Percentiles rank a stretch among this genome's conserved stretches.
phyloP scores from a whole-genome alignment of 148 eudicot genomes.

The Chenopodium album region DNA sequence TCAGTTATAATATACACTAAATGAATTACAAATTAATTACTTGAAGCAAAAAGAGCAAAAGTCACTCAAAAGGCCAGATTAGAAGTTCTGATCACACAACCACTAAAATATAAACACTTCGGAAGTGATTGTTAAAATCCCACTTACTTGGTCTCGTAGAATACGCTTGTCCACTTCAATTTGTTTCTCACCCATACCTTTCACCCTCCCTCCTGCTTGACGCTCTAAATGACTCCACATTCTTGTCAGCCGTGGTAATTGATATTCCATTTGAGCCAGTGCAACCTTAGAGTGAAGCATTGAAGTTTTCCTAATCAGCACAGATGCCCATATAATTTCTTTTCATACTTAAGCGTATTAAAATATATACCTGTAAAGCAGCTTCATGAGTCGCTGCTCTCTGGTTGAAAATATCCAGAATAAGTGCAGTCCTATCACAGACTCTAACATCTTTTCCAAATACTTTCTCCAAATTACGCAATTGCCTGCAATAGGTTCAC shows the following conservation, averaged over 20 bases:
- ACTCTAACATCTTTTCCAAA: conserved; percentile 93
- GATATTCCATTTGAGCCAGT: conserved; percentile 97
- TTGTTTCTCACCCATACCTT: conserved; percentile 99
- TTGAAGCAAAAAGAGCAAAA: background rate
- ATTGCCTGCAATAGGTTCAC: conserved; percentile 49
- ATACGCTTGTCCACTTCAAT: conserved; percentile 99
- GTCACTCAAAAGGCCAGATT: background rate
- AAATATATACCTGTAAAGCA: conserved; percentile 66
- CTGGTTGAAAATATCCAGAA: conserved; percentile 92
- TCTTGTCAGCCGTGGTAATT: conserved; percentile 83
- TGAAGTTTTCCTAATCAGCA: conserved; percentile 10
- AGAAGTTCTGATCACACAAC: no score
- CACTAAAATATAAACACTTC: background rate
- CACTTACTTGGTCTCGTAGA: conserved; percentile 80
- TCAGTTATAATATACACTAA: background rate
- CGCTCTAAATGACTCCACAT: conserved; percentile 99
- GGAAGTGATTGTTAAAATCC: conserved; percentile 9
- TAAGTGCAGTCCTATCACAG: conserved; percentile 96
- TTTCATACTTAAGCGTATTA: background rate
- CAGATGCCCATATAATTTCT: background rate
- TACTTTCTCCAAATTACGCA: conserved; percentile 85
- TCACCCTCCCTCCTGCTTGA: conserved; percentile 95
- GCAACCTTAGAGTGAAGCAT: conserved; percentile 50
- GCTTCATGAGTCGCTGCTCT: conserved; percentile 99
- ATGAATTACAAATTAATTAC: background rate